These are phyloP conservation scores for Aspergillus ochraceoroseus DNA, from an alignment of 2,329 filamentous ascomycete genomes.

Conservation along the genomic window DNA sequence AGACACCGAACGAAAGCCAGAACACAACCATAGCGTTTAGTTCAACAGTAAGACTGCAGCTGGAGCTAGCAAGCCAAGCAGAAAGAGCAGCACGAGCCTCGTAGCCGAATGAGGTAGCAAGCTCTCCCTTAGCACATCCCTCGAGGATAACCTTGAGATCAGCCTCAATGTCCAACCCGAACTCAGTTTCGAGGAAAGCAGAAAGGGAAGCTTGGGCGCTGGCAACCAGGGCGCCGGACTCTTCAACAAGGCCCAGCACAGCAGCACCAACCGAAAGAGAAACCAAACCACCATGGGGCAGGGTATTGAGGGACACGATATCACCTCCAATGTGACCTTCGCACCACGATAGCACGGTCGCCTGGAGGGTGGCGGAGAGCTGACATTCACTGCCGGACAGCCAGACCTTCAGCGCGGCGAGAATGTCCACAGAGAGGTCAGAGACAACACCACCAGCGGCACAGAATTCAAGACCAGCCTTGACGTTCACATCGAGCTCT, in stretches of 20 bases:
- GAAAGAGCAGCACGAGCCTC: conserved; percentile 32
- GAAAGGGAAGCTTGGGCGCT: conserved; percentile 30
- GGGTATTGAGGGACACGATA: conserved; percentile 26
- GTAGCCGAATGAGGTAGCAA: conserved; percentile 26
- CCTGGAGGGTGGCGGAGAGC: conserved; percentile 29
- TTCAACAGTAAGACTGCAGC: conserved; percentile 34
- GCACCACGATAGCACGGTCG: conserved; percentile 32
- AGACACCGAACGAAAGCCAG: conserved; percentile 35
- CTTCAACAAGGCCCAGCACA: conserved; percentile 29
- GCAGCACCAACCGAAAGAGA: conserved; percentile 34
- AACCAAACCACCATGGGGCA: conserved; percentile 29
- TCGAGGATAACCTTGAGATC: conserved; percentile 29
- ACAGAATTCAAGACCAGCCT: conserved; percentile 33
- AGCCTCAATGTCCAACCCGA: conserved; percentile 26
- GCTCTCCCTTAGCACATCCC: conserved; percentile 28
- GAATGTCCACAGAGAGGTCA: conserved; percentile 32
- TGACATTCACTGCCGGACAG: conserved; percentile 26
- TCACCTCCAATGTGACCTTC: conserved; percentile 27
- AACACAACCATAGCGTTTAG: conserved; percentile 36
- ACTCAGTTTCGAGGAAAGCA: conserved; percentile 33
- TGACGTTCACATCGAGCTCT: conserved; percentile 27
- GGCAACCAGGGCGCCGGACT: conserved; percentile 27
- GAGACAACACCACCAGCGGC: conserved; percentile 32
- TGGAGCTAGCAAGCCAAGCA: conserved; percentile 31
- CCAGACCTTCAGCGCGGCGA: conserved; percentile 31